Evolutionary conservation across 768 basidiomycete genomes (phyloP).

Genomic region (Leccinum truebloodii): DNA sequence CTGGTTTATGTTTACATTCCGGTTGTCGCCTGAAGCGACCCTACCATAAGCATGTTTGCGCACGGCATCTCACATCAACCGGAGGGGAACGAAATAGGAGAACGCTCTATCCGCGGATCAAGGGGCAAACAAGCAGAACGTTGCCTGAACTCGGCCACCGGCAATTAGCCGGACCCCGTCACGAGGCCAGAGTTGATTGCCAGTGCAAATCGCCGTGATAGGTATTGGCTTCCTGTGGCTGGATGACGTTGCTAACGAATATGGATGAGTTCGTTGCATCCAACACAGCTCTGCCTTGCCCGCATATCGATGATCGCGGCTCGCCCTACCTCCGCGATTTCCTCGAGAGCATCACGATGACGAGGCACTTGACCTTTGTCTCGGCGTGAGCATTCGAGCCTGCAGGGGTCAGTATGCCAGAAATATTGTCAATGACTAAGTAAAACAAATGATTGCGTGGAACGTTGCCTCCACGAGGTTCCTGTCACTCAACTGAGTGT

Average conservation of each 20-base stretch:
- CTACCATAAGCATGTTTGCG: neutral
- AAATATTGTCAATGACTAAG: neutral
- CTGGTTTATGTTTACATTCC: neutral
- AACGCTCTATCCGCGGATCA: neutral
- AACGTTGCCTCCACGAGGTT: neutral
- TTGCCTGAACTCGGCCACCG: neutral
- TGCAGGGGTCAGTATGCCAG: neutral
- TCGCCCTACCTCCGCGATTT: neutral
- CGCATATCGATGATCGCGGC: neutral
- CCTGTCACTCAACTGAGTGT: neutral
- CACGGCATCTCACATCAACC: neutral
- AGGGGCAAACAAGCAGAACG: neutral
- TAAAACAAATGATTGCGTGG: neutral
- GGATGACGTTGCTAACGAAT: neutral
- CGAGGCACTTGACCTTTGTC: neutral
- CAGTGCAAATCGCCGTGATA: neutral
- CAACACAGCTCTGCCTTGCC: neutral
- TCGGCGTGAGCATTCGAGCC: neutral
- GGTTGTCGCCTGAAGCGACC: conserved; percentile 8
- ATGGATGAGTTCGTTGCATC: neutral
- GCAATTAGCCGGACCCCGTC: neutral
- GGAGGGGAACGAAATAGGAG: neutral
- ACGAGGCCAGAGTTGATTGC: neutral
- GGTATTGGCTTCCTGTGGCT: neutral
- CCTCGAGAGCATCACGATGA: neutral